These are phyloP conservation scores for Amylostereum areolatum DNA, from an alignment of 1,284 basidiomycete species.

Conservation along the genomic window DNA sequence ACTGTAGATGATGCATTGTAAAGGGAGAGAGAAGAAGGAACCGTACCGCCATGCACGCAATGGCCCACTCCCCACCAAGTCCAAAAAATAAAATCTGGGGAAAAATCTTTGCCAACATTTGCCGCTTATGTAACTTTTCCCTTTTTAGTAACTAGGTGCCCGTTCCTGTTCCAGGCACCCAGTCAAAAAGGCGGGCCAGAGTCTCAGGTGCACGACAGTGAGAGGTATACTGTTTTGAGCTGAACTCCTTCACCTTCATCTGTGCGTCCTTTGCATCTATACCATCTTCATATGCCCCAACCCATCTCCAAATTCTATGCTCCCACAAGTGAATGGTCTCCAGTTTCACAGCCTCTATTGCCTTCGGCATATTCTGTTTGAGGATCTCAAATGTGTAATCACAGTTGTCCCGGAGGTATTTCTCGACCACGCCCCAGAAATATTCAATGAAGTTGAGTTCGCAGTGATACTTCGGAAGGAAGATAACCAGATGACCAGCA, in stretches of 20 bases:
- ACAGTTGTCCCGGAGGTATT: conserved; percentile 16
- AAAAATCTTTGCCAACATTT: too few species aligned
- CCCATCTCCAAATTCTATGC: conserved; percentile 16
- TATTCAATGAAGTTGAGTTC: conserved; percentile 29
- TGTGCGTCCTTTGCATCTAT: conserved; percentile 20
- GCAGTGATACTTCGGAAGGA: conserved; percentile 30
- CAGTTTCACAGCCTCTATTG: conserved; percentile 16
- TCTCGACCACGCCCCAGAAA: conserved; percentile 27
- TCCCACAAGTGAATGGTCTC: conserved; percentile 22
- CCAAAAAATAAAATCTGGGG: too few species aligned
- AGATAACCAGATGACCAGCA: conserved; percentile 21
- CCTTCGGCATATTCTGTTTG: conserved; percentile 14
- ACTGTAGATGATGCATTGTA: too few species aligned
- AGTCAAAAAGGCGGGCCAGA: conserved; percentile 10
- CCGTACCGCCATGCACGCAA: too few species aligned
- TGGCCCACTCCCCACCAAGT: too few species aligned
- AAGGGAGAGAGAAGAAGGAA: too few species aligned
- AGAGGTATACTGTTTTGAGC: conserved; percentile 18
- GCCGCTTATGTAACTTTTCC: too few species aligned
- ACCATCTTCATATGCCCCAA: conserved; percentile 19
- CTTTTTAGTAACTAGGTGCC: too few species aligned
- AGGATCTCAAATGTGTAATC: conserved; percentile 21
- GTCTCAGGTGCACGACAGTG: conserved; percentile 19
- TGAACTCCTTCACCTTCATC: conserved; percentile 16
- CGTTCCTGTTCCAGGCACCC: too few species aligned